Percentiles rank a stretch among this genome's conserved stretches.
These are phyloP conservation scores for Trichoderma endophyticum DNA, from an alignment of 2,329 filamentous ascomycete species.

Conservation along the genomic window DNA sequence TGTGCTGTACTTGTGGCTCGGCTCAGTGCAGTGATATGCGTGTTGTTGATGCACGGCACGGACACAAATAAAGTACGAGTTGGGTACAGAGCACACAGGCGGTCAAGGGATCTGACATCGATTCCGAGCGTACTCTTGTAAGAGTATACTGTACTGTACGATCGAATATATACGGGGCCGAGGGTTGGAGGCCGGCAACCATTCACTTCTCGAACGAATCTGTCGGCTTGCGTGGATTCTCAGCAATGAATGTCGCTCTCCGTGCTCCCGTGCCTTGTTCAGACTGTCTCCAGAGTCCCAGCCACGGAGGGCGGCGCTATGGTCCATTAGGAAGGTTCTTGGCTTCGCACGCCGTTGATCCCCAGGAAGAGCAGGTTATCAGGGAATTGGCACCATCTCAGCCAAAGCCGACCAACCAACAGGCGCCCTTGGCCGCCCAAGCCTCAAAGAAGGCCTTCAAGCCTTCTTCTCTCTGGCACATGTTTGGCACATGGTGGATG, in stretches of 20 bases:
- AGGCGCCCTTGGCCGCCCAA: neutral
- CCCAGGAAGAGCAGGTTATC: conserved; percentile 9
- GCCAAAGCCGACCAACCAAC: neutral
- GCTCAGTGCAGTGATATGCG: neutral
- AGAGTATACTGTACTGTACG: neutral
- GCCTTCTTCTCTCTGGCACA: neutral
- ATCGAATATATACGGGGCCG: neutral
- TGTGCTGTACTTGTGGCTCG: neutral
- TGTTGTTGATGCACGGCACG: neutral
- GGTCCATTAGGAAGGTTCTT: conserved; percentile 17
- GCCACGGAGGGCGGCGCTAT: conserved; percentile 5
- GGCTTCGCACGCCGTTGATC: neutral
- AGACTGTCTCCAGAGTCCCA: conserved; percentile 9
- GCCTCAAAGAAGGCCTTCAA: neutral
- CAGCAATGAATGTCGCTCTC: neutral
- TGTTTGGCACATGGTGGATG: conserved; percentile 18
- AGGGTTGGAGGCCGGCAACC: neutral
- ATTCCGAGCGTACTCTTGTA: neutral
- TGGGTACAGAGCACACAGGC: neutral
- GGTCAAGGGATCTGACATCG: neutral
- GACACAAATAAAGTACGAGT: neutral
- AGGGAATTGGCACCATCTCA: conserved; percentile 8
- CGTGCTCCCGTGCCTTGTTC: neutral
- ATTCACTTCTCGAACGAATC: neutral
- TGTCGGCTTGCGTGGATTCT: neutral